Evolutionary conservation across 106 monocot genomes (phyloP), one percentile per base, ranked within the genome.

Genomic region (Allium fistulosum): DNA sequence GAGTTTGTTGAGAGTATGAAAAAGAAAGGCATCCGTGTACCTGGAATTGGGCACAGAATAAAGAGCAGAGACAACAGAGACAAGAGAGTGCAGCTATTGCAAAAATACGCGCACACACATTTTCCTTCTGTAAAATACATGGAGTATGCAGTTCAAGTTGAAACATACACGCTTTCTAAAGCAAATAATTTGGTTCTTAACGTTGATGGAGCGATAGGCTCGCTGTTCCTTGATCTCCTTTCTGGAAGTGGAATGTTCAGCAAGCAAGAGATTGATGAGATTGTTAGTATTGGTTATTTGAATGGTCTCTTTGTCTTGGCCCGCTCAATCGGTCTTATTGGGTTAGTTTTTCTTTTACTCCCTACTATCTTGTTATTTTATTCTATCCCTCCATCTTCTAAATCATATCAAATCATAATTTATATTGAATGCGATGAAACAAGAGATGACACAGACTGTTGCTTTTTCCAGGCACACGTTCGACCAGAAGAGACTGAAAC

Each of bases 1-100:
- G 96, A 97, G 67, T 97, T 92, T 69, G 96, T 97, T 26, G 96
- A 97, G 81, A 76, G 86, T 52, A 97, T 97, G 96, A 97, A 97
- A 74, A 97, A 92, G 88, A 88, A 92, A 74, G 96, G 96, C 53
- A 92, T 97, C 68, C 85, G 96, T 59, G 96, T 97, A 17, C 96
- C 96, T 47, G 96, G 96, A 18, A 97, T 97, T 75, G 96, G 92
- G 10, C 96, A 97, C 81, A 90, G 94, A 90, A 97, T 97, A 67
- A 97, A 97, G 89, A 97, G 97, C 26, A 78, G 92, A 57, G 92
- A 97, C 69, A 97, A 97, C 80, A 89, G 92, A 65, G 97, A 97
- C 72, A 92, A 97, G 79, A 83, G 97, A 74, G 97, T 97, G 57
- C 79, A 97, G 77, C 83, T 97, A 52, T 73, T 97, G 61, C 97